A percentile compares a stretch with the other conserved stretches of the same genome.
These are phyloP conservation scores for Sordaria brevicollis DNA, from an alignment of 495 filamentous ascomycete genomes.

Conservation along the genomic window DNA sequence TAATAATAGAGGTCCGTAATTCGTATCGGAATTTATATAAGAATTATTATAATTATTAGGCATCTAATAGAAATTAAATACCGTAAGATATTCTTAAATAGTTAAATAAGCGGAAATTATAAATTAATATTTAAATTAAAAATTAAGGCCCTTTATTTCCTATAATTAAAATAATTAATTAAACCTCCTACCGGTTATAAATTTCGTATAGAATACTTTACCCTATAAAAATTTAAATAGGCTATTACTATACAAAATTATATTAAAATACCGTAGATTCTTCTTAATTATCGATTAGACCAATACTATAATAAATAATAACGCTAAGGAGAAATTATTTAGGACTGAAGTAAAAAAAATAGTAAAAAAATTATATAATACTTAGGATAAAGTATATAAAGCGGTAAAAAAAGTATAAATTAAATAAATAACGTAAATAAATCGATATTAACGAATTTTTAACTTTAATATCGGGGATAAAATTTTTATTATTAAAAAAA, in stretches of 20 bases:
- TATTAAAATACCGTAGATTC: too few relatives aligned
- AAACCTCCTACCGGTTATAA: not conserved
- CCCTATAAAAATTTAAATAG: too few relatives aligned
- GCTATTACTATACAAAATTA: too few relatives aligned
- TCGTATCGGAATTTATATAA: not conserved
- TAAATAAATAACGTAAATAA: not conserved
- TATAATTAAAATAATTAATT: not conserved
- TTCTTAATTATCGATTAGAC: too few relatives aligned
- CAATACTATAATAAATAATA: too few relatives aligned
- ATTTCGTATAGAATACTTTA: not conserved
- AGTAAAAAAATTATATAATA: too few relatives aligned
- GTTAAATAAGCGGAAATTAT: not conserved
- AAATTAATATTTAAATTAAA: not conserved
- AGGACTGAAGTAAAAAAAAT: too few relatives aligned
- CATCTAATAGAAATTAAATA: too few relatives aligned
- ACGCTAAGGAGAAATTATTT: too few relatives aligned
- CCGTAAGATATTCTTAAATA: too few relatives aligned
- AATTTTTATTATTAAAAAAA: conserved; percentile 3
- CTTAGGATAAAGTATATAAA: not conserved
- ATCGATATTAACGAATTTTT: not conserved
- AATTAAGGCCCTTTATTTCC: not conserved
- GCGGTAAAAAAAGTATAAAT: not conserved
- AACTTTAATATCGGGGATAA: conserved; percentile 5
- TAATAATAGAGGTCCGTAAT: not conserved
- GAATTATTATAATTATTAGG: not conserved